A percentile compares a stretch with the other conserved stretches of the same genome.
Evolutionary conservation across 257 asterid genomes (phyloP).

Genomic region (Solanum phureja): DNA sequence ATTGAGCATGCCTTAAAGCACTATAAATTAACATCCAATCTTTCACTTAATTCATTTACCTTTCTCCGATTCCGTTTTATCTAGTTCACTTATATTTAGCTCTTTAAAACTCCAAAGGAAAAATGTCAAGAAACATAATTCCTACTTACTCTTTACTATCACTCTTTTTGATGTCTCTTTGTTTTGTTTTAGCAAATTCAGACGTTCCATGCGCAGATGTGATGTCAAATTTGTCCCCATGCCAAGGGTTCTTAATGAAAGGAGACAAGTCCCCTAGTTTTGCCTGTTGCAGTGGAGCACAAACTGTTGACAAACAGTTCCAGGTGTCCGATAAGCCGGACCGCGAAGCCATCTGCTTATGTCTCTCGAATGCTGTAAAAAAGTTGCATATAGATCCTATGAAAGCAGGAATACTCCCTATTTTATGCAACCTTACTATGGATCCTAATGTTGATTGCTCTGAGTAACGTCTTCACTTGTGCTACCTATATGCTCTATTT

Average conservation of each 20-base stretch:
- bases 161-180: too few relatives aligned
- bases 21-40: too few relatives aligned
- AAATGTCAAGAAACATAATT: background rate
- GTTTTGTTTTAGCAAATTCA: background rate
- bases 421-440: background rate
- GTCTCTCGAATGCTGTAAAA: slow-evolving; percentile 11
- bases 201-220: slow-evolving; percentile 20
- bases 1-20: background rate
- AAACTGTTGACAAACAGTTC: slow-evolving; percentile 5
- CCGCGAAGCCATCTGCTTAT: slow-evolving; percentile 16
- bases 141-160: background rate
- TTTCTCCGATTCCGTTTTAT: background rate
- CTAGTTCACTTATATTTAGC: too few relatives aligned
- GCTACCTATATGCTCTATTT: background rate
- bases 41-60: background rate
- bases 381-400: background rate
- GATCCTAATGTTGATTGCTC: background rate
- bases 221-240: slow-evolving; percentile 16
- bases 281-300: slow-evolving; percentile 15
- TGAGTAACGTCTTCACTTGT: background rate
- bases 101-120: too few relatives aligned
- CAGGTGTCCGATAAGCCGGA: background rate
- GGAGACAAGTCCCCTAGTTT: slow-evolving; percentile 13
- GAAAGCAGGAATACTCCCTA: background rate
- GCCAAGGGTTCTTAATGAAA: slow-evolving; percentile 18